Base-by-base conservation (phyloP, 176 grass and related monocot genomes). In the Cymbopogon citratus region DNA sequence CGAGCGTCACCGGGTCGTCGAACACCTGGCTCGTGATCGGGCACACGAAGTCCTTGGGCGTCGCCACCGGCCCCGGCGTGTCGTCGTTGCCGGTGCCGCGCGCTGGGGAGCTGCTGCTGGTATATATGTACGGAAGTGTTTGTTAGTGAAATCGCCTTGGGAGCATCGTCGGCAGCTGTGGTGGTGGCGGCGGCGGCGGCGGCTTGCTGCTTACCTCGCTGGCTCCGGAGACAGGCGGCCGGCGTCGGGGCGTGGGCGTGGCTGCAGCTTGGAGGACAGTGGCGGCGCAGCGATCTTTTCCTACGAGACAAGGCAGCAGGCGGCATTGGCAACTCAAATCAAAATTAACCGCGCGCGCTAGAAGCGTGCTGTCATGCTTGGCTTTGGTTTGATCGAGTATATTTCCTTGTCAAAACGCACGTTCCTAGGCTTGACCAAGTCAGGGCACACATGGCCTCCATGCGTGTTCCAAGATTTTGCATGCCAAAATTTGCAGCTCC, bases 11-110 rank as follows among this genome's bases (percentile, higher is more conserved):
- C 14, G 91, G 91, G 80, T 93, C 91, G 44, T 93, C 88, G 84
- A 93, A 93, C 60, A 93, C 24, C 81, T 88, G 85, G 57, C 83
- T 88, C 0, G 91, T 93, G 80, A 93, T 93, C 35, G 91, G 85
- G 75, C 91, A 93, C 70, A 93, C 82, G 73, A 93, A 93, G 75
- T 90, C 91, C 85, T 93, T 93, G 24, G 88, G 91, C 52, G 88
- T 89, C 43, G 82, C 9, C 76, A 26, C 63, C 52, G 40, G 25
- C 16, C 7, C 28, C 63, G 29, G 21, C 52, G 54, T 23, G 9
- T 60, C 54, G 9, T 2, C 29, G 49, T 45, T 19, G 48, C 15
- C 77, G 26, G 11, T 59, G 65, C 66, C 60, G 62, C 23, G 39
- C 70, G 31, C 39, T 64, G 64, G 39, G 63, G 71, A 76, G 49